Conservation (phyloP, 116 monocot species). For the Zostera marina region DNA sequence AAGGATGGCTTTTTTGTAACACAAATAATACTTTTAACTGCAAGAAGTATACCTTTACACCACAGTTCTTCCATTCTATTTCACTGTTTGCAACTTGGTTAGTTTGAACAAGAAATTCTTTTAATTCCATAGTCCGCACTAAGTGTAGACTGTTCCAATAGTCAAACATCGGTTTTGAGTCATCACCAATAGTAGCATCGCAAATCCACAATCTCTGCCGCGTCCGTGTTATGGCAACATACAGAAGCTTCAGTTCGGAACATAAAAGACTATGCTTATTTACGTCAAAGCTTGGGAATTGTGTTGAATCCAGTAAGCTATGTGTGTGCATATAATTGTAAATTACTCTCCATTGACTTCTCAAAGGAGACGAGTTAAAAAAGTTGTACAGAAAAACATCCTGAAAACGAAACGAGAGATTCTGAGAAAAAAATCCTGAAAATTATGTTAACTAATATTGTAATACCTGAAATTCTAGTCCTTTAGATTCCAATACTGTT, state of each 20-base stretch:
- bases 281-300: slow-evolving; percentile 32
- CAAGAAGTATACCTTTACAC: slow-evolving; percentile 32
- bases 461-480: slow-evolving; percentile 60
- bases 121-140: slow-evolving; percentile 31
- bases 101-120: slow-evolving; percentile 19
- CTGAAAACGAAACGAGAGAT: slow-evolving; percentile 11
- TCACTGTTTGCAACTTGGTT: slow-evolving; percentile 29
- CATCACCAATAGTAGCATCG: slow-evolving; percentile 29
- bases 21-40: neutral
- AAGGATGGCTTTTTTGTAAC: too few relatives aligned
- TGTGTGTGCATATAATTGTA: slow-evolving; percentile 36
- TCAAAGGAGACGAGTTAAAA: slow-evolving; percentile 43
- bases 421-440: neutral
- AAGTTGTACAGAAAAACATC: slow-evolving; percentile 64
- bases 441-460: neutral
- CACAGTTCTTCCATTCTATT: slow-evolving; percentile 42
- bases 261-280: slow-evolving; percentile 35
- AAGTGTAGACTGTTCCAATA: slow-evolving; percentile 53
- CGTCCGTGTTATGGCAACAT: slow-evolving; percentile 70
- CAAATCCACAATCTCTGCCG: slow-evolving; percentile 64
- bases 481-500: slow-evolving; percentile 47
- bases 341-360: slow-evolving; percentile 47
- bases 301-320: slow-evolving; percentile 1
- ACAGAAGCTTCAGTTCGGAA: slow-evolving; percentile 61
- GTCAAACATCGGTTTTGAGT: slow-evolving; percentile 50